Evolutionary conservation across 345 rosid genomes (phyloP).

Genomic region (Citrus glauca): DNA sequence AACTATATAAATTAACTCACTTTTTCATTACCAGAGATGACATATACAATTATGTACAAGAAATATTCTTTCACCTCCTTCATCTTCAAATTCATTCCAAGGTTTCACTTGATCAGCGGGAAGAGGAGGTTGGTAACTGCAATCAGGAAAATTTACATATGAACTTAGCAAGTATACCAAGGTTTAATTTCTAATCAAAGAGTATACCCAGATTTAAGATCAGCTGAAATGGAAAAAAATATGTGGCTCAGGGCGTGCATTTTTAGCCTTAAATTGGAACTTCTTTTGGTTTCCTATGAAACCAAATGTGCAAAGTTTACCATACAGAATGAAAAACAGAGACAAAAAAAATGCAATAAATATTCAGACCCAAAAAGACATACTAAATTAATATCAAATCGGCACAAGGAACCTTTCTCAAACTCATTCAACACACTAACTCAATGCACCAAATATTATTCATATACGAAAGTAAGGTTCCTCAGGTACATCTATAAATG

Average conservation of each 20-base stretch:
- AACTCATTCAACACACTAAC: not conserved
- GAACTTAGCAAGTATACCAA: not conserved
- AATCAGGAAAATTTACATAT: not conserved
- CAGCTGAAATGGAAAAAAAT: not conserved
- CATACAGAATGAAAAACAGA: not conserved
- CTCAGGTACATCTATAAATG: not conserved
- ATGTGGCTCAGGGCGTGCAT: not conserved
- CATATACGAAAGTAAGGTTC: not conserved
- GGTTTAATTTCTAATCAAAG: not conserved
- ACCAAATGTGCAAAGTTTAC: not conserved
- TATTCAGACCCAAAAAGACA: not conserved
- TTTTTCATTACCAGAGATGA: not conserved
- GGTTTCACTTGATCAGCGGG: constrained; percentile 31
- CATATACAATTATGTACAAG: not conserved
- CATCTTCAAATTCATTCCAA: constrained; percentile 31
- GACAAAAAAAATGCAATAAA: not conserved
- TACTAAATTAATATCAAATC: not conserved
- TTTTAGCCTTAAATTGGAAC: not conserved
- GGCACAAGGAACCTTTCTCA: not conserved
- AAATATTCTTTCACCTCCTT: constrained; percentile 16
- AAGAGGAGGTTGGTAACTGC: constrained; percentile 36
- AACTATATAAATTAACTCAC: not conserved
- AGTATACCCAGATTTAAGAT: not conserved
- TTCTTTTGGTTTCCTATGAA: not conserved
- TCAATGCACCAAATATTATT: not conserved